Evolutionary conservation across 305 asterid genomes (phyloP), one percentile per base, ranked within the genome.

Genomic region (Solanum hybrid): DNA sequence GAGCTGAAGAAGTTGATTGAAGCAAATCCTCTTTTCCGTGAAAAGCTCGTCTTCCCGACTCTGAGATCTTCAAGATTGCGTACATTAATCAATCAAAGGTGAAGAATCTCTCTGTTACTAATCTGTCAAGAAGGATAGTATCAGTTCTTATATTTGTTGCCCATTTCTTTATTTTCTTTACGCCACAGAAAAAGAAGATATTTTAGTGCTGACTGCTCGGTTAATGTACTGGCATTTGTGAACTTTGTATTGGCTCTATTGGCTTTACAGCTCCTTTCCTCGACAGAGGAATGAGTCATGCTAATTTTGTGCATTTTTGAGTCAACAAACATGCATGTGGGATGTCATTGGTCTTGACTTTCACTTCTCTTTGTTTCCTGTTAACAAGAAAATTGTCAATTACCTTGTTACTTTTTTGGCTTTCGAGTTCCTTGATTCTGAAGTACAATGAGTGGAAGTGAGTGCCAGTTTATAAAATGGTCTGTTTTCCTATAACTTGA

Each of bases 11-110:
- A 96, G 89, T 89, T 96, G 87, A 96, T 96, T 56, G 98, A 95
- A 90, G 98, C 98, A 69, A 96, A 96, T 92, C 98, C 98, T 77
- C 96, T 95, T 90, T 96, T 96, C 92, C 98, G 98, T 45, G 98
- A 96, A 88, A 96, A 96, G 92, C 98, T 96, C 76, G 94, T 90
- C 77, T 96, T 96, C 90, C 98, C 98, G 82, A 93, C 96, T 29
- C 91, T 95, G 91, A 96, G 92, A 93, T 92, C 97, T 27, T 96
- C 98, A 73, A 94, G 98, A 88, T 92, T 96, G 94, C 94, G 98
- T 90, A 95, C 98, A 71, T 95, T 96, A 80, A 96, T 96, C 64
- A 96, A 96, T 93, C 98, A 96, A 89, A 96, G 98, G 98, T 90
- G 86, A 76, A 69, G 64, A 88, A 51, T 45, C 36, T 82, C 13